Conservation (phyloP, 2,329 filamentous ascomycete genomes). For the Nemania abortiva region DNA sequence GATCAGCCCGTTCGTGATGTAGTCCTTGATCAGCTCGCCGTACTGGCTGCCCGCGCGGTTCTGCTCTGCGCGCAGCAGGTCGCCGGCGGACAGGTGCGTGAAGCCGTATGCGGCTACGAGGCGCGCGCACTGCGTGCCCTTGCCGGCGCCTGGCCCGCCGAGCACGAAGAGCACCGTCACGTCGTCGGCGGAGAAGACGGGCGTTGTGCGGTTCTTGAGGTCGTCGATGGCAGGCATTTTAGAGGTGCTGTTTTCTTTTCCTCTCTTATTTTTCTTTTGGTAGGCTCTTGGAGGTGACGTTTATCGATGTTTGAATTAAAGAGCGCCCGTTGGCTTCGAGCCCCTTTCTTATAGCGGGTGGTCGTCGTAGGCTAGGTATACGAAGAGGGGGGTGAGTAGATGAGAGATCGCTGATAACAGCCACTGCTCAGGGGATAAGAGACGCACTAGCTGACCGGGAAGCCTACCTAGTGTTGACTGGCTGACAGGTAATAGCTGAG, state of each 20-base stretch:
- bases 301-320: background rate
- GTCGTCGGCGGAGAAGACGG: constrained; percentile 79
- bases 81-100: constrained; percentile 91
- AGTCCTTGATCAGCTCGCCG: constrained; percentile 89
- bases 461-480: background rate
- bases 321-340: no score
- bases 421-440: background rate
- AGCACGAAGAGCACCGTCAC: constrained; percentile 98
- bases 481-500: constrained; percentile 1
- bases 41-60: constrained; percentile 87
- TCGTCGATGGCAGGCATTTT: constrained; percentile 57
- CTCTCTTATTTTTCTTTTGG: background rate
- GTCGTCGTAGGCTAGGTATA: background rate
- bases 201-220: constrained; percentile 59
- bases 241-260: background rate
- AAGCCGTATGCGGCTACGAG: constrained; percentile 91
- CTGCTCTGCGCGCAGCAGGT: constrained; percentile 94
- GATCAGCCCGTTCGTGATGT: constrained; percentile 94
- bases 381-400: background rate
- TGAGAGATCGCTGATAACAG: background rate
- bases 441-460: background rate
- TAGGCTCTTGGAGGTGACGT: background rate
- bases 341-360: background rate
- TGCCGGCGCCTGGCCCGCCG: constrained; percentile 93
- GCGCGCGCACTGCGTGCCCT: constrained; percentile 93